Base-by-base conservation (phyloP, 495 filamentous ascomycete species). In the Xylaria scruposa region DNA sequence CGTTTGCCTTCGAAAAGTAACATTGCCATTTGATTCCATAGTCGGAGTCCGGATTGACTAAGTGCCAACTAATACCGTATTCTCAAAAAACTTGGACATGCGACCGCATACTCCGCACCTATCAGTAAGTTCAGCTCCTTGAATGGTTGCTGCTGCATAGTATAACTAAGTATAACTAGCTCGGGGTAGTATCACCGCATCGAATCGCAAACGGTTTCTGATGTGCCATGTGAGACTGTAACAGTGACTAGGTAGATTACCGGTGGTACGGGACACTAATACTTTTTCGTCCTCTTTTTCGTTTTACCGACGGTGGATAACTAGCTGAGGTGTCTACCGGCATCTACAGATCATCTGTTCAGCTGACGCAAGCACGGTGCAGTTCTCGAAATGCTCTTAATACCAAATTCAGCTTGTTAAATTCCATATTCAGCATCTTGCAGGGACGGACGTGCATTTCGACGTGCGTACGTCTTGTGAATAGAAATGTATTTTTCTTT, bases 251-350 rank as follows among this genome's bases (percentile, higher is more conserved):
- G 38, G 38, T 51, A 9, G 63, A 26, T 38, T 53, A 67, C 63
- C 63, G 63, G 47, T 67, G 29, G 46, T 36, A 38, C 44, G 63
- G 63, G 9, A 67, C 40, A 36, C 63, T 36, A 67, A 31, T 33
- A 53, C 63, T 21, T 33, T 51, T 53, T 51, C 58, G 58, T 53
- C 47, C 24, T 4, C 19, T 15, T 66, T 38, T 40, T 67, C 38
- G 53, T 33, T 67, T n/a, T 40, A 40, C 31, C 19, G 7, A 12
- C 19, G 31, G 31, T 64, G 17, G 26, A 15, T 51, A 53, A 46
- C 63, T 67, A 53, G 63, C 63, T 67, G 46, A 40, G 10, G 17
- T 19, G 19, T 7, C 33, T 38, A 60, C 17, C 54, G 33, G 17
- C 58, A 60, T n/a, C 58, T 38, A 60, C 15, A 60, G 58, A 31